A percentile compares a stretch with the other conserved stretches of the same genome.
Conservation (phyloP, 768 basidiomycete species). For the Fistulinella prunicolor region DNA sequence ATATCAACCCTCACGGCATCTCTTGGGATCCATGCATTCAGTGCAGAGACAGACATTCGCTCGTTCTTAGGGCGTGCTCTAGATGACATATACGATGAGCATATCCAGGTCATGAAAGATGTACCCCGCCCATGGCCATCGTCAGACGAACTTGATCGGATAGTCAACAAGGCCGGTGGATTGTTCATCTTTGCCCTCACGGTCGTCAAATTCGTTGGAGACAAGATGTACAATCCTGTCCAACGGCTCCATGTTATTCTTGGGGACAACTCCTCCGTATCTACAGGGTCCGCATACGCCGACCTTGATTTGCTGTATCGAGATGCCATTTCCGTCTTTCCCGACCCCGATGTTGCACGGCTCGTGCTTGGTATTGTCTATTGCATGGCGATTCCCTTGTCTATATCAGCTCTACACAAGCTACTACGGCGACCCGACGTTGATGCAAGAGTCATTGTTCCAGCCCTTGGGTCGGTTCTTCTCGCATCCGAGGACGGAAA, state of each 20-base stretch:
- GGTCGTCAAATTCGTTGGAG: slow-evolving; percentile 25
- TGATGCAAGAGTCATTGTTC: slow-evolving; percentile 13
- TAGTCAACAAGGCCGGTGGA: slow-evolving; percentile 20
- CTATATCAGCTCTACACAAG: slow-evolving; percentile 13
- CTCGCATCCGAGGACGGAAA: slow-evolving; percentile 19
- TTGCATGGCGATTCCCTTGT: slow-evolving; percentile 11
- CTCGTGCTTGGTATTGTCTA: slow-evolving; percentile 20
- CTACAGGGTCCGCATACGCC: slow-evolving; percentile 11
- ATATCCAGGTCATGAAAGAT: slow-evolving; percentile 15
- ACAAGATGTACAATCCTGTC: slow-evolving; percentile 13
- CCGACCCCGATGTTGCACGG: slow-evolving; percentile 12
- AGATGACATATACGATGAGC: slow-evolving; percentile 14
- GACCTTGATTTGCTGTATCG: slow-evolving; percentile 21
- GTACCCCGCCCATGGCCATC: slow-evolving; percentile 27
- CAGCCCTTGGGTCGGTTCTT: slow-evolving; percentile 17
- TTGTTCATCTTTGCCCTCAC: slow-evolving; percentile 31
- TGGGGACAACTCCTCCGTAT: slow-evolving; percentile 2
- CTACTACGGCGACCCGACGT: slow-evolving; percentile 14
- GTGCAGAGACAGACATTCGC: slow-evolving; percentile 23
- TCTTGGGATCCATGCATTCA: slow-evolving; percentile 24
- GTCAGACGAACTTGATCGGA: slow-evolving; percentile 15
- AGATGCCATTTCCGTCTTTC: slow-evolving; percentile 19
- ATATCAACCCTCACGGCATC: slow-evolving; percentile 9
- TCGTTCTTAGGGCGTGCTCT: slow-evolving; percentile 21
- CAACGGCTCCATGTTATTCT: slow-evolving; percentile 14